Percentiles rank a stretch among this genome's conserved stretches.
These are phyloP conservation scores for Allium cepa DNA, from an alignment of 106 monocot genomes.

Conservation along the genomic window DNA sequence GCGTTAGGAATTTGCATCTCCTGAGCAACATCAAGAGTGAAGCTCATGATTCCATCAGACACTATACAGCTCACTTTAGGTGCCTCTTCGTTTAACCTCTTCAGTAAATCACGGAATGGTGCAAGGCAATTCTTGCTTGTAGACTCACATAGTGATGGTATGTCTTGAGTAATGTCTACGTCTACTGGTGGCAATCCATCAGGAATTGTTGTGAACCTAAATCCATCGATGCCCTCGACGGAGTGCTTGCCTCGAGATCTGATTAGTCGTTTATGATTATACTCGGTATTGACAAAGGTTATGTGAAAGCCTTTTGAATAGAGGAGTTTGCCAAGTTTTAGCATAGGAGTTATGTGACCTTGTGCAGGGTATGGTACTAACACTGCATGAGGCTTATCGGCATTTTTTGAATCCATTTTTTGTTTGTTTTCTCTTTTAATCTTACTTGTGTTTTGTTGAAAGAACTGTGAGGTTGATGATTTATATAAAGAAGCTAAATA, in stretches of 20 bases:
- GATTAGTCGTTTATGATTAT: constrained; percentile 29
- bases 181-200: constrained; percentile 15
- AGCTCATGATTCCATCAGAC: too few species aligned
- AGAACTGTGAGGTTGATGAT: too few species aligned
- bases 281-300: constrained; percentile 57
- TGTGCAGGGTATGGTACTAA: constrained; percentile 29
- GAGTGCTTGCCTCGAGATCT: neutral
- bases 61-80: too few species aligned
- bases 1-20: too few species aligned
- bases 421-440: neutral
- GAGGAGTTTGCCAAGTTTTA: constrained; percentile 30
- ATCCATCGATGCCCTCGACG: neutral
- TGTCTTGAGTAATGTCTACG: constrained; percentile 14
- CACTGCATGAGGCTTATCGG: constrained; percentile 9
- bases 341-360: constrained; percentile 33
- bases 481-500: too few species aligned
- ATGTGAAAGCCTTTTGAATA: constrained; percentile 34
- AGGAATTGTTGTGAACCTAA: constrained; percentile 12
- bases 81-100: neutral
- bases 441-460: neutral
- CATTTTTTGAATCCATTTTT: constrained; percentile 2
- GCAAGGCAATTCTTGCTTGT: constrained; percentile 8
- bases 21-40: too few species aligned
- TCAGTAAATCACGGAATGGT: constrained; percentile 6
- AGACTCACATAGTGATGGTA: constrained; percentile 10